Base-by-base conservation (phyloP, 306 rosid genomes). In the Prunus dulcis region DNA sequence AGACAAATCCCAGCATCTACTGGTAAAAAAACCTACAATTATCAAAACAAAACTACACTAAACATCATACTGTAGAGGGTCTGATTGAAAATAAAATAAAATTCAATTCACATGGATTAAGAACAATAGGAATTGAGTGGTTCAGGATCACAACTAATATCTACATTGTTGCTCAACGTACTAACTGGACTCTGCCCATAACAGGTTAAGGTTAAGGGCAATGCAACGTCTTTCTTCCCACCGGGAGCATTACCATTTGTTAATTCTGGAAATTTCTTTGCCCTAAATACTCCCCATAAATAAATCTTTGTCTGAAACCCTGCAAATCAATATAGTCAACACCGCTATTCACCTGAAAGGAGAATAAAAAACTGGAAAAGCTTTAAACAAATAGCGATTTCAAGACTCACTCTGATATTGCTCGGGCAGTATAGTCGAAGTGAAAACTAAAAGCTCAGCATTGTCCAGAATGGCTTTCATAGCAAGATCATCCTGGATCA, bases 231-330 rank as follows among this genome's bases (percentile, higher is more conserved):
- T 22, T 28, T 69, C 73, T 76, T 83, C 70, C 71, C 80, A 75
- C 25, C 23, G 46, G 69, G 67, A 53, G 38, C 82, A 43, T 18
- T 79, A 57, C 25, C 49, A 71, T 66, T 81, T 68, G 63, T 70
- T 47, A 34, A 17, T 6, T 55, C 41, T 15, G 76, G 75, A 78
- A 75, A 25, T 80, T 81, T 80, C 82, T 72, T 88, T 56, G 67
- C 69, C 79, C 87, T 89, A 76, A 90, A 94, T 49, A 85, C 93
- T 2, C 98, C 98, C 96, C 96, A 94, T 74, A 94, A 81, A 74
- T 90, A 94, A 47, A 83, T 76, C 80, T 88, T 94, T 1, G 76
- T 17, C 57, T 81, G 88, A 84, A 90, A 85, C 80, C 84, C 98
- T 91, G 91, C 80, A 87, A 77, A 76, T 57, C 78, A 25, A 78